Evolutionary conservation across 2,329 filamentous ascomycete genomes (phyloP), one percentile per base, ranked within the genome.

Genomic region (Talaromyces sp.): DNA sequence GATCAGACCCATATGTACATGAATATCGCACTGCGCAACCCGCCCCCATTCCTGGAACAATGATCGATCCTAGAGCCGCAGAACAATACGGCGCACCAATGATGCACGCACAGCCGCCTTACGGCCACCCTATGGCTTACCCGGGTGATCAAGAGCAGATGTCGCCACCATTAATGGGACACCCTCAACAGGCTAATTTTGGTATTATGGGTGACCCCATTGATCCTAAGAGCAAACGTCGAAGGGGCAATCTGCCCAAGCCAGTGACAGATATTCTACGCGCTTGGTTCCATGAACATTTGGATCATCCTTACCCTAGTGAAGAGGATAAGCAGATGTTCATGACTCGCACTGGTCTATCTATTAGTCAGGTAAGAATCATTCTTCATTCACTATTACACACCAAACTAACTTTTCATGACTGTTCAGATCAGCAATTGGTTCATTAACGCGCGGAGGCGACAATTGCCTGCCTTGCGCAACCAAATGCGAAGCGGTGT

Each of bases 191-290:
- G 45, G 66, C 69, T 10, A 74, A 71, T 47, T 74, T 74, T 41
- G 71, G 71, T 9, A 67, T 73, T 14, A 62, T 75, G 52, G 69
- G 71, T 0, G 72, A 74, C 32, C 52, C 65, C 16, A 62, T 66
- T 22, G 73, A 75, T 49, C 63, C 72, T 9, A 73, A 71, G 56
- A 73, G 69, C 32, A 82, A 81, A 64, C 77, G 80, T 69, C 81
- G 91, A 47, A 82, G 91, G 35, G 91, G 91, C 1, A 96, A 96
- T 66, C 79, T 96, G 3, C 91, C 91, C n/a, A 95, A 95, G 68
- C 88, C 91, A 49, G 90, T 90, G 0, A 96, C 91, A 0, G 89
- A 92, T 67, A 86, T 89, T 60, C 78, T 96, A 36, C 84, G 89
- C 49, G 78, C 83, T 0, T 96, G 91, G 91, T 92, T 95, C 60